A percentile compares a stretch with the other conserved stretches of the same genome.
These are phyloP conservation scores for Pichia occidentalis DNA, from an alignment of 805 yeast genomes.

Conservation along the genomic window DNA sequence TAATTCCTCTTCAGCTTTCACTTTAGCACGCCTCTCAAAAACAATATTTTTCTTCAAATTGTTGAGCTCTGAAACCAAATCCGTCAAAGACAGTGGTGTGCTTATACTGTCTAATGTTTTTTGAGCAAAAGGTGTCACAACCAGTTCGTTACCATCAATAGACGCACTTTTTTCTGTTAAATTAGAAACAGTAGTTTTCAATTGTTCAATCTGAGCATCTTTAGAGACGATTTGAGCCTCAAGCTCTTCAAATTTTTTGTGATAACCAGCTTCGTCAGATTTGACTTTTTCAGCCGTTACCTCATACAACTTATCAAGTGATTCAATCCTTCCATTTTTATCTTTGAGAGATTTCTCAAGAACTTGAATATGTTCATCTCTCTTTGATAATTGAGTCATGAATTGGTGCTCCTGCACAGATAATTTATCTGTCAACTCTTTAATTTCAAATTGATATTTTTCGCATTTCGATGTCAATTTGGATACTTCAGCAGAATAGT, in stretches of 20 bases:
- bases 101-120: slow-evolving; percentile 38
- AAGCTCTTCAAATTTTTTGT: slow-evolving; percentile 31
- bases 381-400: slow-evolving; percentile 50
- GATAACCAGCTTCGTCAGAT: slow-evolving; percentile 31
- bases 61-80: slow-evolving; percentile 58
- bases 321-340: slow-evolving; percentile 43
- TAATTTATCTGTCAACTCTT: slow-evolving; percentile 39
- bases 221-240: slow-evolving; percentile 31
- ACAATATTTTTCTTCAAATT: slow-evolving; percentile 58
- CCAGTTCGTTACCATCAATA: slow-evolving; percentile 13
- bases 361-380: slow-evolving; percentile 53
- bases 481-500: slow-evolving; percentile 31
- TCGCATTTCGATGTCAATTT: slow-evolving; percentile 36
- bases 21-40: slow-evolving; percentile 66
- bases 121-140: slow-evolving; percentile 39
- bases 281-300: slow-evolving; percentile 35
- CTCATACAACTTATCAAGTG: slow-evolving; percentile 44
- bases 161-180: slow-evolving; percentile 19
- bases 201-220: slow-evolving; percentile 34
- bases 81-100: slow-evolving; percentile 54
- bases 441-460: slow-evolving; percentile 38
- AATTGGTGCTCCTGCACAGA: slow-evolving; percentile 43
- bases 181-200: slow-evolving; percentile 41
- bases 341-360: slow-evolving; percentile 49
- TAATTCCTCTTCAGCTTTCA: slow-evolving; percentile 61